phyloP scores from a whole-genome alignment of 495 filamentous ascomycete genomes.

The Penicillium chermesinum region DNA sequence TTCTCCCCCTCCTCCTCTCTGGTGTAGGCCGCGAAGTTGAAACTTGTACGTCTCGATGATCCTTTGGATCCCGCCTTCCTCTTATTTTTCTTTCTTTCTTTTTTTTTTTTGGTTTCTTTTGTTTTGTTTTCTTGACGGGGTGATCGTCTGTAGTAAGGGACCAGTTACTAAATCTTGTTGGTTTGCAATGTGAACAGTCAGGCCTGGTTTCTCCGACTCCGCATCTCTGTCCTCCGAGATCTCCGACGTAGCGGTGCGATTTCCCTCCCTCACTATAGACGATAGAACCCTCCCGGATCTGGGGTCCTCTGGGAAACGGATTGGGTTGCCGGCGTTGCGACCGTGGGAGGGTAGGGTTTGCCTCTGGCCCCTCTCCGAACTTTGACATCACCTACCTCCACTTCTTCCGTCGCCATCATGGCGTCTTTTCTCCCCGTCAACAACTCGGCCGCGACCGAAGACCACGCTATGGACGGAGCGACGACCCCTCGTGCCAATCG shows the following conservation, averaged over 20 bases:
- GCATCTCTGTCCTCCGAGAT: conserved; percentile 9
- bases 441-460: conserved; percentile 56
- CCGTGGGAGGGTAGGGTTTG: conserved; percentile 18
- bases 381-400: conserved; percentile 46
- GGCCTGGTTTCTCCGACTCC: conserved; percentile 15
- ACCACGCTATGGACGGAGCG: conserved; percentile 48
- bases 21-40: conserved; percentile 2
- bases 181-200: conserved; percentile 24
- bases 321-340: conserved; percentile 21
- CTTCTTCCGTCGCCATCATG: conserved; percentile 36
- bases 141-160: neutral
- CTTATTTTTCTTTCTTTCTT: neutral
- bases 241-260: conserved; percentile 17
- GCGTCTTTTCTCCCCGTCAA: conserved; percentile 74
- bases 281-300: conserved; percentile 15
- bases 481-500: conserved; percentile 57
- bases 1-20: conserved; percentile 3
- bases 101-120: neutral
- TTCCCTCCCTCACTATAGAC: conserved; percentile 5
- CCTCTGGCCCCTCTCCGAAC: conserved; percentile 11
- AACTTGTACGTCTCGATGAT: conserved; percentile 20
- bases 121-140: neutral
- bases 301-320: conserved; percentile 16
- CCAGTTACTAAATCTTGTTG: conserved; percentile 1
- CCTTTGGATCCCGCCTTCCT: neutral